Conservation (phyloP, 2,329 filamentous ascomycete genomes). For the Paracoccidioides brasiliensis region DNA sequence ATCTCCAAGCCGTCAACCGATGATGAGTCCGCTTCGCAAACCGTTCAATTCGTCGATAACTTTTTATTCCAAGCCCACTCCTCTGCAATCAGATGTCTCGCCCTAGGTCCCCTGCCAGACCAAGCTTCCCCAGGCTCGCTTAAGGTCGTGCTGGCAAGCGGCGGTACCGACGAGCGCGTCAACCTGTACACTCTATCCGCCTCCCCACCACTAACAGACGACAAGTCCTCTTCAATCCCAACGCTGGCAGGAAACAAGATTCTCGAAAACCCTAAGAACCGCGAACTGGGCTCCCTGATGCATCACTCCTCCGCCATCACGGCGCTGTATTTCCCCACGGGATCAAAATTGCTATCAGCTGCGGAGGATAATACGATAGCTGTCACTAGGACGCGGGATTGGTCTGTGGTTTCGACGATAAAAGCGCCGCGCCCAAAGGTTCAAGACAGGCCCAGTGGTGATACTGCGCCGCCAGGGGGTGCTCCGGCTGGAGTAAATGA, state of each 20-base stretch:
- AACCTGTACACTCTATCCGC: conserved; percentile 85
- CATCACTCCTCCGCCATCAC: conserved; percentile 80
- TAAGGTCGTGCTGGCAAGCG: conserved; percentile 80
- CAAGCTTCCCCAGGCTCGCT: conserved; percentile 43
- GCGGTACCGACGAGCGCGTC: conserved; percentile 84
- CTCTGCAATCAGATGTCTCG: conserved; percentile 79
- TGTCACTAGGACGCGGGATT: conserved; percentile 76
- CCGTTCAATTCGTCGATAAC: conserved; percentile 67
- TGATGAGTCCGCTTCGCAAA: conserved; percentile 15
- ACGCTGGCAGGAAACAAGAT: conserved; percentile 59
- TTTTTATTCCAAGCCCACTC: conserved; percentile 93
- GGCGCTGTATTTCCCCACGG: conserved; percentile 65
- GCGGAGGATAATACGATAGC: conserved; percentile 90
- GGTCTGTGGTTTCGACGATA: conserved; percentile 74
- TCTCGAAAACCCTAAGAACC: conserved; percentile 72
- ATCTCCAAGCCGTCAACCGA: conserved; percentile 35
- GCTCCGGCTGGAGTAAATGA: conserved; percentile 83
- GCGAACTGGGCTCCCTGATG: conserved; percentile 72
- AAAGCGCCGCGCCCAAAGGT: conserved; percentile 77
- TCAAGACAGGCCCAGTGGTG: conserved; percentile 69
- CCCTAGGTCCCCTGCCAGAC: conserved; percentile 63
- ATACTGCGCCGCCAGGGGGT: conserved; percentile 71
- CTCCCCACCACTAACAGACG: conserved; percentile 46
- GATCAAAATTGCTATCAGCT: conserved; percentile 75
- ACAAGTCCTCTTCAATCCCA: conserved; percentile 47